Evolutionary conservation across 192 early-diverging fungal genomes (phyloP), one percentile per base, ranked within the genome.

Genomic region (Geosiphon pyriformis): DNA sequence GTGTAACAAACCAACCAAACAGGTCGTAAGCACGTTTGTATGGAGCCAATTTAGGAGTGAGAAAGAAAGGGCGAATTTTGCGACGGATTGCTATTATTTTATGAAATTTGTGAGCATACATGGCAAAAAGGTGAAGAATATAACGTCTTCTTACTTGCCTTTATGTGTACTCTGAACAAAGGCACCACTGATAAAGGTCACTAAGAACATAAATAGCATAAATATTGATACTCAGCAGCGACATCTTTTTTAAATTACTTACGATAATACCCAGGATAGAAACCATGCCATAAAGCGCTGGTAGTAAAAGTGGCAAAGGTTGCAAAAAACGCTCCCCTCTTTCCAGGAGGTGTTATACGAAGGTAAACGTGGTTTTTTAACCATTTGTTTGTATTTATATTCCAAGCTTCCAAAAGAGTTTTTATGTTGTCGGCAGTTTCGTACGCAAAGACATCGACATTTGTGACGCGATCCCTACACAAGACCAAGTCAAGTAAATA

Each of bases 231-330:
- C 37, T 10, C 2, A 37, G 37, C 15, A 65, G 73, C 0, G 68
- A 70, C 60, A 65, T 61, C 23, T 42, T 42, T 15, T 10, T 15
- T 10, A 42, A 75, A 51, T 60, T 74, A 68, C 79, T 74, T 81
- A 77, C 81, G 69, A 68, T 92, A 92, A 71, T 92, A 92, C 26
- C 89, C 92, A 10, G 90, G 88, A 67, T 89, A 88, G 75, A 95
- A 96, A 32, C 96, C 96, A 67, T 98, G 96, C 96, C 96, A 98
- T 61, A 95, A 82, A 15, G 96, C 92, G 31, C 90, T 92, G 3
- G 88, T 85, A 11, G 82, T 72, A 70, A 92, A 96, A 4, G 94
- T 95, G 26, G 82, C 67, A 29, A 94, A 59, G 0, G 87, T 87
- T n/a, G 90, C 86, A 4, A 75, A 22, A 1, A 76, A 73, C 32